phyloP scores from a whole-genome alignment of 169 alveolate species.

The Plasmodium yoelii region DNA sequence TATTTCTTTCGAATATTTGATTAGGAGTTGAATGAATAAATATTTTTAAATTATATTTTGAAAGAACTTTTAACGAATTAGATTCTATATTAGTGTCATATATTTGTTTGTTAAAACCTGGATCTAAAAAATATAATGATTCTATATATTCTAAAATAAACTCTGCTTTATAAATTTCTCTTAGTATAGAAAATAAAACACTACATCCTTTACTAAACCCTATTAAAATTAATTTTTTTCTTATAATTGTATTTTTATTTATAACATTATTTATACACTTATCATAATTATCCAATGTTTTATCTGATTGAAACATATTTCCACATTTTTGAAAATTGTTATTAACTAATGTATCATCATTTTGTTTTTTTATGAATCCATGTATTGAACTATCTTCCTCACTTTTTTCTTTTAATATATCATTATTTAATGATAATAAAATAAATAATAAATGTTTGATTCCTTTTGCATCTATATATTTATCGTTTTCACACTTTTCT shows the following conservation, averaged over 20 bases:
- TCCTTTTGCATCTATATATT: slow-evolving; percentile 10
- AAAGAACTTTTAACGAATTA: slow-evolving; percentile 23
- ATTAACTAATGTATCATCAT: too few species aligned
- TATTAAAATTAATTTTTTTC: slow-evolving; percentile 17
- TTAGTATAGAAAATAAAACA: slow-evolving; percentile 36
- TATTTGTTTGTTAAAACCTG: slow-evolving; percentile 43
- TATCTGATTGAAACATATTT: background rate
- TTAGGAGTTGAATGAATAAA: slow-evolving; percentile 53
- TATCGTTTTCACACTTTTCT: background rate
- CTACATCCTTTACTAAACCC: slow-evolving; percentile 75
- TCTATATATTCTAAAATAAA: slow-evolving; percentile 19
- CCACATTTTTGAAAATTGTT: too few species aligned
- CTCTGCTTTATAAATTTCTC: slow-evolving; percentile 28
- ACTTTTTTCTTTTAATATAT: slow-evolving; percentile 1
- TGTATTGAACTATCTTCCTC: too few species aligned
- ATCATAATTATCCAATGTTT: background rate
- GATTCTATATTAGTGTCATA: slow-evolving; percentile 21
- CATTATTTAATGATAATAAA: slow-evolving; percentile 38
- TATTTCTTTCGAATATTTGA: slow-evolving; percentile 17
- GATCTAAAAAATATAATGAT: slow-evolving; percentile 51
- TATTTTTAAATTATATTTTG: slow-evolving; percentile 35
- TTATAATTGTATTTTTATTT: background rate
- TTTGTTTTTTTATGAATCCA: too few species aligned
- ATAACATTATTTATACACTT: background rate
- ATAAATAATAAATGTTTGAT: slow-evolving; percentile 31